These are phyloP conservation scores for Mycena latifolia DNA, from an alignment of 768 basidiomycete species.

Conservation along the genomic window DNA sequence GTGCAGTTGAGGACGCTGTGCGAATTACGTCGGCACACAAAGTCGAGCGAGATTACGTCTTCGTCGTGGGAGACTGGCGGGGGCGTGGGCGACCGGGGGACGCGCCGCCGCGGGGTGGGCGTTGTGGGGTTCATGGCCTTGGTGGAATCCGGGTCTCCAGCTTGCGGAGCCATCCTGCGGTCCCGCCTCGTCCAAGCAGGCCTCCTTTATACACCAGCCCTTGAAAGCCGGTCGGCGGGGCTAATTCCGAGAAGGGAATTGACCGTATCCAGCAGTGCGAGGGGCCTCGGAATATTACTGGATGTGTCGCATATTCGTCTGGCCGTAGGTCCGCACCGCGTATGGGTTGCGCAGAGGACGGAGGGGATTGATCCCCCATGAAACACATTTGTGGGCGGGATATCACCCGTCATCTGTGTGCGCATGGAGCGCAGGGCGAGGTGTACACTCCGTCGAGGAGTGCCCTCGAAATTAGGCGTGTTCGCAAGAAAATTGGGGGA, in stretches of 20 bases:
- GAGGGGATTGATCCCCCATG: not conserved
- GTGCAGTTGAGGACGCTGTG: constrained; percentile 26
- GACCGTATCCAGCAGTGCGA: not conserved
- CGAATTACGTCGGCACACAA: constrained; percentile 6
- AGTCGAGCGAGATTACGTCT: constrained; percentile 6
- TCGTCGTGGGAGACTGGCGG: not conserved
- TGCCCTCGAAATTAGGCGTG: not conserved
- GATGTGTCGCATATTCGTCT: not conserved
- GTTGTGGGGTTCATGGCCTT: constrained; percentile 1
- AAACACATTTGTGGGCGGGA: constrained; percentile 6
- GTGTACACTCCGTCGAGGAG: not conserved
- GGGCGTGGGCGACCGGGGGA: not conserved
- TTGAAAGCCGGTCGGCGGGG: not conserved
- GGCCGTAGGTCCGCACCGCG: constrained; percentile 15
- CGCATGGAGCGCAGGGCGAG: not conserved
- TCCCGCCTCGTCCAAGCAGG: not conserved
- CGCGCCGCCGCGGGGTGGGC: constrained; percentile 5
- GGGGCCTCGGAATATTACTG: not conserved
- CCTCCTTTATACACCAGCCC: constrained; percentile 14
- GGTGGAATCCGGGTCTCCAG: not conserved
- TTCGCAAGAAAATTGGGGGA: not conserved
- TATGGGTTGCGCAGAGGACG: not conserved
- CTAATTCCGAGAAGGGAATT: not conserved
- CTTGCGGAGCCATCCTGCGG: not conserved
- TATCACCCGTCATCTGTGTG: not conserved